Percentiles rank a stretch among this genome's conserved stretches.
Conservation (phyloP, 106 monocot genomes). For the Posidonia australis region DNA sequence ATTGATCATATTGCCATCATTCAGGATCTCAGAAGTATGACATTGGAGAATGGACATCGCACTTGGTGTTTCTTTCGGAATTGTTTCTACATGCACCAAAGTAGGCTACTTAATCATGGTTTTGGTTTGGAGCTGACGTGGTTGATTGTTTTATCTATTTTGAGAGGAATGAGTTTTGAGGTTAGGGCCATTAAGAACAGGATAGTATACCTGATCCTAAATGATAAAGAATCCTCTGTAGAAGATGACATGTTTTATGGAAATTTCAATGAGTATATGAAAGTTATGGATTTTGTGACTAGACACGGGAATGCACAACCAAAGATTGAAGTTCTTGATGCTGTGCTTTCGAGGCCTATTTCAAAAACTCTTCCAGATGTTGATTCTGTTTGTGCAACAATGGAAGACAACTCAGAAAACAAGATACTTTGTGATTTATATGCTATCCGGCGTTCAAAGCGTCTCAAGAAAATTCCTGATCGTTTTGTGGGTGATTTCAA, state of each 20-base stretch:
- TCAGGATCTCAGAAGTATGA: slow-evolving; percentile 35
- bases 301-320: slow-evolving; percentile 19
- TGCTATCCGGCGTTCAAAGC: slow-evolving; percentile 50
- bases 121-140: slow-evolving; percentile 45
- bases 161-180: slow-evolving; percentile 30
- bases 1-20: slow-evolving; percentile 50
- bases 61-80: slow-evolving; percentile 33
- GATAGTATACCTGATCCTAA: slow-evolving; percentile 31
- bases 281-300: slow-evolving; percentile 25
- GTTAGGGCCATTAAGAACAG: slow-evolving; percentile 31
- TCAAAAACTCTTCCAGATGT: slow-evolving; percentile 2
- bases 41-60: slow-evolving; percentile 21
- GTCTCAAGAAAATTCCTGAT: slow-evolving; percentile 32
- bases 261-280: slow-evolving; percentile 12
- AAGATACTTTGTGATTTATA: slow-evolving; percentile 35
- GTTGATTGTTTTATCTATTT: slow-evolving; percentile 39
- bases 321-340: slow-evolving; percentile 14
- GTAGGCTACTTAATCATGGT: slow-evolving; percentile 23
- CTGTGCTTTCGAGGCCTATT: not conserved
- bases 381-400: not conserved
- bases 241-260: not conserved
- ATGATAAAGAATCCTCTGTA: not conserved
- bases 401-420: slow-evolving; percentile 24
- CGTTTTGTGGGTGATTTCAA: slow-evolving; percentile 26
- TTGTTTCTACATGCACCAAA: slow-evolving; percentile 14